Evolutionary conservation across 1,284 basidiomycete genomes (phyloP).

Genomic region (Wolfiporia cocos): DNA sequence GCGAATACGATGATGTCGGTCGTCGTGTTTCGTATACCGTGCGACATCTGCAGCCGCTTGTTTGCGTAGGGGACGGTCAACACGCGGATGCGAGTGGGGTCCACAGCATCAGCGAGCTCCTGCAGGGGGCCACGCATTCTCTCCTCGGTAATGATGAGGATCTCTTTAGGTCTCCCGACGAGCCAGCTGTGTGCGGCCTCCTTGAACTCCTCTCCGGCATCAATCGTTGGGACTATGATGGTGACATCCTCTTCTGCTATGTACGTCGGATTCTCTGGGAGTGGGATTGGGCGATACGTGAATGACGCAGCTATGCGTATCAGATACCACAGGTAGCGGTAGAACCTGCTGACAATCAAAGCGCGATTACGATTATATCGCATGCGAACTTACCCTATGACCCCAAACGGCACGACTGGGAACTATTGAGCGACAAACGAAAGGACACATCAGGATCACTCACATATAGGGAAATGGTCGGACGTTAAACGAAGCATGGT

Average conservation of each 20-base stretch:
- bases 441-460: conserved; percentile 15
- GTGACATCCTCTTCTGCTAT: conserved; percentile 87
- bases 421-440: conserved; percentile 8
- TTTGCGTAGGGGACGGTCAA: conserved; percentile 90
- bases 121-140: conserved; percentile 84
- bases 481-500: conserved; percentile 34
- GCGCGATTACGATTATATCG: conserved; percentile 2
- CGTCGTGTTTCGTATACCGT: conserved; percentile 83
- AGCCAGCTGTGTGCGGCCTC: conserved; percentile 90
- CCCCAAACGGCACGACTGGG: conserved; percentile 82
- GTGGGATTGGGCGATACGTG: conserved; percentile 79
- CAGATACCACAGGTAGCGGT: conserved; percentile 87
- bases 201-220: conserved; percentile 91
- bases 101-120: conserved; percentile 81
- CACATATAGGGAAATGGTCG: conserved; percentile 37
- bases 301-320: conserved; percentile 74
- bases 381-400: conserved; percentile 67
- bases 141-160: conserved; percentile 91
- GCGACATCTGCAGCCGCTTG: conserved; percentile 89
- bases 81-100: conserved; percentile 78
- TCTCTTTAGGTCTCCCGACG: conserved; percentile 84
- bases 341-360: conserved; percentile 46
- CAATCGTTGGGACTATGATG: conserved; percentile 91
- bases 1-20: conserved; percentile 96
- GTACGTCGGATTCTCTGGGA: conserved; percentile 87